Evolutionary conservation across 345 rosid genomes (phyloP).

Genomic region (Eucalyptus camaldulensis): DNA sequence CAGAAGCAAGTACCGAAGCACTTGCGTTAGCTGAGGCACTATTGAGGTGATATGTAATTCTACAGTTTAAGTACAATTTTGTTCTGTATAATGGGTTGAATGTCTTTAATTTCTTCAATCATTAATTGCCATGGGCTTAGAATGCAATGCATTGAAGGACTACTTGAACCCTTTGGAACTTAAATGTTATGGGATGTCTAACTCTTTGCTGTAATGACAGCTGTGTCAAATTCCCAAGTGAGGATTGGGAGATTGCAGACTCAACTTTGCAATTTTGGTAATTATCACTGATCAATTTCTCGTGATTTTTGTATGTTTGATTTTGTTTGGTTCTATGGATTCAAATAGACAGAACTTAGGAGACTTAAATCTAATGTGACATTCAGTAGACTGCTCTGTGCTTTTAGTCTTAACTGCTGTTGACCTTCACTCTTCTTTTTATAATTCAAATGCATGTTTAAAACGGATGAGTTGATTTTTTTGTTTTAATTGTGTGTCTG

Average conservation of each 20-base stretch:
- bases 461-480: neutral
- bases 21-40: constrained; percentile 64
- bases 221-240: constrained; percentile 87
- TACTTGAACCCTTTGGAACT: neutral
- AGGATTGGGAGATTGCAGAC: constrained; percentile 97
- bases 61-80: neutral
- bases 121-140: neutral
- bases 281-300: neutral
- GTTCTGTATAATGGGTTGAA: neutral
- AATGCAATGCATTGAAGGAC: neutral
- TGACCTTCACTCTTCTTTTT: neutral
- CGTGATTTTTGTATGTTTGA: neutral
- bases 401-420: neutral
- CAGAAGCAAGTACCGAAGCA: constrained; percentile 77
- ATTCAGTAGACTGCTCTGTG: neutral
- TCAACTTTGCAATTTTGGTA: constrained; percentile 98
- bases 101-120: neutral
- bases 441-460: neutral
- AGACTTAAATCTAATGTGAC: neutral
- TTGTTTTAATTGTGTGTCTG: neutral
- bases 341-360: neutral
- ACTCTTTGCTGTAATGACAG: constrained; percentile 24
- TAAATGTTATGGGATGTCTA: neutral
- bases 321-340: neutral
- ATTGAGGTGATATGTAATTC: constrained; percentile 43